Evolutionary conservation across 1,284 basidiomycete species (phyloP), one percentile per base, ranked within the genome.

Genomic region (Leccinum fuscescens): DNA sequence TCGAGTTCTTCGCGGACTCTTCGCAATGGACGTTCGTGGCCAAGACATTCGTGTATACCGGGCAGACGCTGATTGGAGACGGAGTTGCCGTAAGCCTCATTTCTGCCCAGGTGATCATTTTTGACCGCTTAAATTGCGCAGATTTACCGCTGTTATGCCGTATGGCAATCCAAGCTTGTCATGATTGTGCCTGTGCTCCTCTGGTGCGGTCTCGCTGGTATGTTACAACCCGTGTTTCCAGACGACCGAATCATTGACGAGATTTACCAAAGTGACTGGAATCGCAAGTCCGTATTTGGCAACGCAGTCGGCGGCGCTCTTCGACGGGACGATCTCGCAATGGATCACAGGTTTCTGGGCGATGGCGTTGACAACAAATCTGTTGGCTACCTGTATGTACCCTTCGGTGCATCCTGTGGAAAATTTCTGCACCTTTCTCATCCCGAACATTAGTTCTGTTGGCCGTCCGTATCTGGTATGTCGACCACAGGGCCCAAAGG

Each of bases 311-410:
- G 24, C 24, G 24, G 42, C 24, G 12, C 20, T 48, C 42, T 56
- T 56, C 11, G 3, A 14, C 14, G 42, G 55, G 15, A 24, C 29
- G 6, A 9, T 56, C 44, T 33, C 44, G 15, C 7, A 35, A 17
- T 56, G 55, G 31, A 50, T 50, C 8, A 50, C 46, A 15, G 12
- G 44, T 14, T 56, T 56, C 44, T 56, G 42, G 55, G 55, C 31
- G 2, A 56, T 50, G 55, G 44, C 55, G 9, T 35, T 56, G 15
- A 4, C 15, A 2, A 46, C 27, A 15, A 56, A 56, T 22, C 20
- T 56, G 22, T 12, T 27, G 3, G 31, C 55, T 15, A 56, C 55
- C 7, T n/a, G 55, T 56, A 35, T 2, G 55, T 50, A 22, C 14
- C 15, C 4, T 7, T 27, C 4, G 2, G 29, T n/a, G 29, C 29